Evolutionary conservation across 768 basidiomycete genomes (phyloP), one percentile per base, ranked within the genome.

Genomic region (Xerocomellus intermedius): DNA sequence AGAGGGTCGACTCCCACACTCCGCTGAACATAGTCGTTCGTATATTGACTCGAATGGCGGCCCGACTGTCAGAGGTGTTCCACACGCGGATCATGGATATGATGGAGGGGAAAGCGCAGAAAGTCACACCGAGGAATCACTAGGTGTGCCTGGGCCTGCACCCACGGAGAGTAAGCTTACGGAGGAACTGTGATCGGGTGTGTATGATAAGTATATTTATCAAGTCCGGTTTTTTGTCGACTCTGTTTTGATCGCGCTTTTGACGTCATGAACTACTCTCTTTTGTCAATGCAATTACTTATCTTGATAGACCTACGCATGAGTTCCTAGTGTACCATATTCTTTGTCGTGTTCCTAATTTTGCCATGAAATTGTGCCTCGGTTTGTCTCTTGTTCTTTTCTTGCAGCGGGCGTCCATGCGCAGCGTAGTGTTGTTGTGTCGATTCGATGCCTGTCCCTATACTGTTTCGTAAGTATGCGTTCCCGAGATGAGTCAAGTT

Each of bases 1-100:
- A 0, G 86, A 85, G 64, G 82, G 81, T 7, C 76, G 77, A 19
- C 41, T 58, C 10, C 78, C 77, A 12, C 78, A 72, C 54, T 35
- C 50, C 8, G 21, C 17, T 37, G 53, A 45, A 26, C 50, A 22
- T 5, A 24, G 21, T 38, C 52, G 30, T 28, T 48, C 50, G 5
- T 50, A 58, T 30, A 19, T 41, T 13, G 19, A 21, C 17, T 55
- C 54, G 44, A 65, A 61, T 43, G 54, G 55, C 8, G 30, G 4
- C 21, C 46, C 57, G 41, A 60, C 63, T 22, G 26, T 28, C 19
- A 56, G 46, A 46, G 60, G 60, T 0, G 17, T 42, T 54, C 42
- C 55, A 9, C 55, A 38, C 5, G 35, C 22, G 17, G 57, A 61
- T 17, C 63, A 46, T 47, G 66, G 37, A 17, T 35, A 57, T 22